Evolutionary conservation across 805 yeast genomes (phyloP).

Genomic region (Yamadazyma ubonensis): DNA sequence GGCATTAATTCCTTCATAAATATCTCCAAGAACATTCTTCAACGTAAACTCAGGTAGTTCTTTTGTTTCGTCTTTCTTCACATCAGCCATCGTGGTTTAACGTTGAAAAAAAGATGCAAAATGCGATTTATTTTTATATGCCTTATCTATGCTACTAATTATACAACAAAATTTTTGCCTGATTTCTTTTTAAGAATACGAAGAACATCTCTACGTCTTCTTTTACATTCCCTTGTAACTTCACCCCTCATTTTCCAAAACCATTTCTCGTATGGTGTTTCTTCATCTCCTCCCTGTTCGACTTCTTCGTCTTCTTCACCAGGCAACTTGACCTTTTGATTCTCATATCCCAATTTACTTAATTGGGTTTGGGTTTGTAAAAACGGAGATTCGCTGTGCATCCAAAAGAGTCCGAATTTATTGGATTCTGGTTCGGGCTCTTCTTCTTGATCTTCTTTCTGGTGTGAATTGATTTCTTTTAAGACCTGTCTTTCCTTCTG

Average conservation of each 20-base stretch:
- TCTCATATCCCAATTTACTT: slow-evolving; percentile 47
- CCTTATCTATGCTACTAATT: slow-evolving; percentile 3
- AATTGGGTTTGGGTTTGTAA: slow-evolving; percentile 81
- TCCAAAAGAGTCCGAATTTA: slow-evolving; percentile 65
- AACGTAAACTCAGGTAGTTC: slow-evolving; percentile 44
- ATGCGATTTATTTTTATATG: background rate
- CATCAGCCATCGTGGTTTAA: background rate
- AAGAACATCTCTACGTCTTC: slow-evolving; percentile 69
- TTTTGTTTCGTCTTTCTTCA: background rate
- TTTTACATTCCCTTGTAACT: slow-evolving; percentile 70
- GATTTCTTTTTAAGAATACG: slow-evolving; percentile 54
- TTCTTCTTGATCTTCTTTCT: slow-evolving; percentile 16
- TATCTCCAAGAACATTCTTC: slow-evolving; percentile 47
- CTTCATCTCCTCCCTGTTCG: slow-evolving; percentile 25
- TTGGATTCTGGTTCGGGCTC: slow-evolving; percentile 8
- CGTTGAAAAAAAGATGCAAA: slow-evolving; percentile 4
- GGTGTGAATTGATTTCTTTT: slow-evolving; percentile 26
- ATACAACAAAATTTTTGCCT: slow-evolving; percentile 9
- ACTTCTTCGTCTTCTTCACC: slow-evolving; percentile 28
- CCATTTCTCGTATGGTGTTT: slow-evolving; percentile 61
- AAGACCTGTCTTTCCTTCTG: slow-evolving; percentile 25
- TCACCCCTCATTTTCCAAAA: slow-evolving; percentile 85
- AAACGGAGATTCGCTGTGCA: slow-evolving; percentile 84
- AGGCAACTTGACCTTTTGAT: slow-evolving; percentile 32
- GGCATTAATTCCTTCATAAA: slow-evolving; percentile 41